A percentile compares a stretch with the other conserved stretches of the same genome.
Evolutionary conservation across 2,329 filamentous ascomycete species (phyloP).

Genomic region (Fusarium oligoseptatum): DNA sequence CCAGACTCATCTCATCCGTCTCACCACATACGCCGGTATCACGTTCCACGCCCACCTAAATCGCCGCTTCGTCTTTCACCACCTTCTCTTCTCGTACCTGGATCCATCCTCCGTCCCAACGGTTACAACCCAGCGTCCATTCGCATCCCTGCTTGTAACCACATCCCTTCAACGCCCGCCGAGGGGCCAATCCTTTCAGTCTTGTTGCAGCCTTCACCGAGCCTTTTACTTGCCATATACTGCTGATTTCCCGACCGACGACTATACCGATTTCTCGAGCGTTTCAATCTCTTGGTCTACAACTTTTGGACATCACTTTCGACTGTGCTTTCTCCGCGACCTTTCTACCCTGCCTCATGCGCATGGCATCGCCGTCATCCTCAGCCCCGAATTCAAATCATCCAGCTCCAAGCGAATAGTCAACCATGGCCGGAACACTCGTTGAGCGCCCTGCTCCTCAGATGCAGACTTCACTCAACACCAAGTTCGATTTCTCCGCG

Average conservation of each 20-base stretch:
- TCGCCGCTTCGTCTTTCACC: conserved; percentile 18
- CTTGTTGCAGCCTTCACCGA: conserved; percentile 24
- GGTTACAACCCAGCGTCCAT: conserved; percentile 31
- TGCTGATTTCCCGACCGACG: conserved; percentile 1
- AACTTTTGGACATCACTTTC: conserved; percentile 5
- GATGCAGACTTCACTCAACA: conserved; percentile 23
- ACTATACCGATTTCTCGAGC: background rate
- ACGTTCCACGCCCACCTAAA: conserved; percentile 24
- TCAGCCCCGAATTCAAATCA: conserved; percentile 9
- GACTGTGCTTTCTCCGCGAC: conserved; percentile 11
- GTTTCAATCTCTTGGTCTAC: conserved; percentile 6
- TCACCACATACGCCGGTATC: conserved; percentile 22
- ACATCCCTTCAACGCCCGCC: conserved; percentile 29
- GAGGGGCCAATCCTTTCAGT: conserved; percentile 25
- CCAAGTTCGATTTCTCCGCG: conserved; percentile 32
- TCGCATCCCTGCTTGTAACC: conserved; percentile 40
- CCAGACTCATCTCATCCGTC: conserved; percentile 33
- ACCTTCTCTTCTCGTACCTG: conserved; percentile 27
- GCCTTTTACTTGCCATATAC: conserved; percentile 17
- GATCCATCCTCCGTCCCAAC: conserved; percentile 19
- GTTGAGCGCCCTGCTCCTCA: conserved; percentile 37
- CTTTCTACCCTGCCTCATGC: conserved; percentile 31
- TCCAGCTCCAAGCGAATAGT: conserved; percentile 22
- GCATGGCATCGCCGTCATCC: conserved; percentile 25
- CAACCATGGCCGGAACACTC: conserved; percentile 43